These are phyloP conservation scores for Nitzschia putrida DNA, from an alignment of 108 stramenopile species.

Conservation along the genomic window DNA sequence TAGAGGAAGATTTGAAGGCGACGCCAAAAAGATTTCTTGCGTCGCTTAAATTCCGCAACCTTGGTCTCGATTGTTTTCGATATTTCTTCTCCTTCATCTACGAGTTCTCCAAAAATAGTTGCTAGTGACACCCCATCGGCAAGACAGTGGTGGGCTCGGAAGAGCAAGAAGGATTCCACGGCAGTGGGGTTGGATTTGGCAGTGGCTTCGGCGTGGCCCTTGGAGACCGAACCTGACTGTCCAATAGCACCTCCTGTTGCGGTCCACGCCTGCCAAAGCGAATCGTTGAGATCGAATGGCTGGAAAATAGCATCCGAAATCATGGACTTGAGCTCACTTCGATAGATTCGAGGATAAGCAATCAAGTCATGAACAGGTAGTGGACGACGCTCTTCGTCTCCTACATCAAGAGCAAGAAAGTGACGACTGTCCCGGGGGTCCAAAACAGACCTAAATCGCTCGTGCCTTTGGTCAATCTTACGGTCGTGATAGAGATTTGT, in stretches of 20 bases:
- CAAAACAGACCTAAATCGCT: conserved; percentile 50
- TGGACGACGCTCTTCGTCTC: conserved; percentile 32
- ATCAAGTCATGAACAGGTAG: conserved; percentile 49
- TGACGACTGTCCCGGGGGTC: conserved; percentile 20
- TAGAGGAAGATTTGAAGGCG: conserved; percentile 45
- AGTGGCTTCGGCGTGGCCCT: not conserved
- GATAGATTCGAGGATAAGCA: conserved; percentile 51
- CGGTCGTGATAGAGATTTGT: conserved; percentile 47
- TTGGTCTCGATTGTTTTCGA: conserved; percentile 41
- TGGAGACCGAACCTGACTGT: conserved; percentile 31
- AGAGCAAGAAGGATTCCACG: conserved; percentile 72
- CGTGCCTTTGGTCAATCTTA: conserved; percentile 57
- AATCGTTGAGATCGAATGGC: conserved; percentile 59
- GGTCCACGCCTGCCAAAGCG: conserved; percentile 54
- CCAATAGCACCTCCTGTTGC: conserved; percentile 58
- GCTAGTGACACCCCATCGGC: conserved; percentile 81
- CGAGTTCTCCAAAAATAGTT: conserved; percentile 68
- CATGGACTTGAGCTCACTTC: conserved; percentile 61
- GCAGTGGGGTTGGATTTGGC: not conserved
- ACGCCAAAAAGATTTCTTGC: conserved; percentile 29
- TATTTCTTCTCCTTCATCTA: conserved; percentile 80
- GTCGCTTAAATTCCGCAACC: conserved; percentile 30
- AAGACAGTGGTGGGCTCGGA: conserved; percentile 82
- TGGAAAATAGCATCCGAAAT: conserved; percentile 57
- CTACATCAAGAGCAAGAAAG: not conserved